Base-by-base conservation (phyloP, 768 basidiomycete species). In the Dendrothele bispora region DNA sequence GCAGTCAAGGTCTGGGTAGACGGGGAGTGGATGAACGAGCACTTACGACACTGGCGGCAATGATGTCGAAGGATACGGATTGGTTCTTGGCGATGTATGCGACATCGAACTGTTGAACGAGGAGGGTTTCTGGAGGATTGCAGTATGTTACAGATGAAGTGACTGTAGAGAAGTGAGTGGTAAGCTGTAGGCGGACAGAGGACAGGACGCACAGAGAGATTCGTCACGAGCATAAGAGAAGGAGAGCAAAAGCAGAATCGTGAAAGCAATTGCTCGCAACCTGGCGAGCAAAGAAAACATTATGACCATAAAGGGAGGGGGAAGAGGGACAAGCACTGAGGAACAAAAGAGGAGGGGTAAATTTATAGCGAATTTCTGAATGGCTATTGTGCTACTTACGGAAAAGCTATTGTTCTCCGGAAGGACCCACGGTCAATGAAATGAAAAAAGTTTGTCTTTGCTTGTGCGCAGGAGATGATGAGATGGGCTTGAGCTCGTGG, bases 61-160 rank as follows among this genome's bases (percentile, higher is more conserved):
- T 86, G 46, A 95, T 81, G 55, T 90, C 88, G 72, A 97, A 97
- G 49, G 75, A 76, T 37, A 93, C 73, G 27, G 89, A 91, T 20
- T 82, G 67, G 59, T 91, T 91, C 51, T 68, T 59, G 30, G 83
- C 75, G 52, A 86, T 81, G 62, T 86, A 92, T 11, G 77, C 72
- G 43, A 91, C 64, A 58, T 91, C 83, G 59, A 91, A 87, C 55
- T 83, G 82, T 66, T 89, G 78, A 36, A 92, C 75, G 59, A 92
- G 85, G 51, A 93, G 77, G 26, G 81, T 79, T 63, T 88, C 82
- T 42, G 91, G 90, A 30, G 87, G 83, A 43, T 83, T 71, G 67
- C 91, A 93, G 64, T 93, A 93, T 25, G 91, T 87, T 59, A 93
- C 88, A 48, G 90, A 91, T 17, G 88, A 91, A 24, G 91, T 90